Base-by-base conservation (phyloP, 345 rosid genomes). In the Eucalyptus marginata region DNA sequence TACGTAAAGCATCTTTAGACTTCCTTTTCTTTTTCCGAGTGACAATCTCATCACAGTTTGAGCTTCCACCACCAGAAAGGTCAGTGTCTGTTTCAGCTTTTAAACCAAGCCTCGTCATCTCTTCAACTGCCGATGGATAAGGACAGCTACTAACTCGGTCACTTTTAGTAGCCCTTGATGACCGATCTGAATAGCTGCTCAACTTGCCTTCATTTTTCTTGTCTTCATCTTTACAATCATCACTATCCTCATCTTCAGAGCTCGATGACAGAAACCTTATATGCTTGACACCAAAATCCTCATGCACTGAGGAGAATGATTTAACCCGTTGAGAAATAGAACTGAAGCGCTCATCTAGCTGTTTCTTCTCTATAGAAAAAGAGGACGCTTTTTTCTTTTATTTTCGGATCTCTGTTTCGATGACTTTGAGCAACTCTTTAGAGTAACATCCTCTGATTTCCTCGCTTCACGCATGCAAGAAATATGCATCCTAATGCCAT, bases 41-140 rank as follows among this genome's bases (percentile, higher is more conserved):
- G 83, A 40, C 91, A 89, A 87, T 86, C 86, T 68, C 90, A 79
- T 36, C 87, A 89, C 90, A 50, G 36, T 88, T 87, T 89, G 62
- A 83, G 79, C 88, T 91, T 88, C 93, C 90, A 91, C 90, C 90
- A 88, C 93, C 95, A 51, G 94, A 86, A 87, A 95, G 90, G 46
- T n/a, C 71, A 43, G 86, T 86, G 47, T 81, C 90, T 29, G 44
- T 49, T 51, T 88, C 91, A 49, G 31, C 92, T 91, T 92, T 93
- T 47, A 97, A 89, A 89, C 98, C 96, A 84, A 97, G 94, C 87
- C 99, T 94, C 89, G 92, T 92, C 91, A 92, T 91, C 94, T 97
- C 99, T 93, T 97, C 99, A 84, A 90, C 90, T 89, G 93, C 99
- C 89, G 99, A 96, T 68, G 99, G 99, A 91, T 97, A 97, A 89